Conservation (phyloP, 225 moss, liverwort and hornwort genomes). For the Asterella californica region DNA sequence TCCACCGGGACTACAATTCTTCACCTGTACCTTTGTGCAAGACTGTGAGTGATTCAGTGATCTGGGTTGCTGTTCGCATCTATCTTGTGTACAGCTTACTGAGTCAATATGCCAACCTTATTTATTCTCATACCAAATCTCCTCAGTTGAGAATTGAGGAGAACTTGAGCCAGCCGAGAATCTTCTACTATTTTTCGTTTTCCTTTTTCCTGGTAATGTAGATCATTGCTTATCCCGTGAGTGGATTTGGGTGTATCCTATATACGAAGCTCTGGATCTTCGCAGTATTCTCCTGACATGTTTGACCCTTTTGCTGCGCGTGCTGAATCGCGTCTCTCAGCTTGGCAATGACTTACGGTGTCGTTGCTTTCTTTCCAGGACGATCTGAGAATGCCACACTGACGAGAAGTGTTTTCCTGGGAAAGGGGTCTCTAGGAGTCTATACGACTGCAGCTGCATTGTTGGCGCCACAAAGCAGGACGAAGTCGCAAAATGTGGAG, state of each 20-base stretch:
- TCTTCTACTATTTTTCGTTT: background rate
- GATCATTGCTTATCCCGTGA: background rate
- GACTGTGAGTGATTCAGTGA: too few species aligned
- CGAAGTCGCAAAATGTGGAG: constrained; percentile 16
- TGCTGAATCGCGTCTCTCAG: background rate
- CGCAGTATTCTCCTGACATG: background rate
- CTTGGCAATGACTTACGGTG: background rate
- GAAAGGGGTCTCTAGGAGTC: constrained; percentile 18
- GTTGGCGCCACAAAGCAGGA: constrained; percentile 19
- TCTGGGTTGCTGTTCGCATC: too few species aligned
- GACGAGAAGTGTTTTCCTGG: constrained; percentile 23
- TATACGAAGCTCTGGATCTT: background rate
- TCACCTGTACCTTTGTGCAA: too few species aligned
- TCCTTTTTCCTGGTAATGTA: background rate
- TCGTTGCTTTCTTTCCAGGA: constrained; percentile 17
- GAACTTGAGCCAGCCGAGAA: background rate
- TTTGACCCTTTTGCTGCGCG: background rate
- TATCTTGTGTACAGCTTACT: too few species aligned
- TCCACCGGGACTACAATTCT: too few species aligned
- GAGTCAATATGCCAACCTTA: too few species aligned
- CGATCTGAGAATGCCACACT: constrained; percentile 28
- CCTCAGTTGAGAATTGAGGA: too few species aligned
- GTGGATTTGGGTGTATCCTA: background rate
- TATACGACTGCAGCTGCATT: constrained; percentile 19
- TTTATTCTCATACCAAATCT: too few species aligned